A percentile compares a stretch with the other conserved stretches of the same genome.
Evolutionary conservation across 345 rosid genomes (phyloP).

Genomic region (Linum tenue): DNA sequence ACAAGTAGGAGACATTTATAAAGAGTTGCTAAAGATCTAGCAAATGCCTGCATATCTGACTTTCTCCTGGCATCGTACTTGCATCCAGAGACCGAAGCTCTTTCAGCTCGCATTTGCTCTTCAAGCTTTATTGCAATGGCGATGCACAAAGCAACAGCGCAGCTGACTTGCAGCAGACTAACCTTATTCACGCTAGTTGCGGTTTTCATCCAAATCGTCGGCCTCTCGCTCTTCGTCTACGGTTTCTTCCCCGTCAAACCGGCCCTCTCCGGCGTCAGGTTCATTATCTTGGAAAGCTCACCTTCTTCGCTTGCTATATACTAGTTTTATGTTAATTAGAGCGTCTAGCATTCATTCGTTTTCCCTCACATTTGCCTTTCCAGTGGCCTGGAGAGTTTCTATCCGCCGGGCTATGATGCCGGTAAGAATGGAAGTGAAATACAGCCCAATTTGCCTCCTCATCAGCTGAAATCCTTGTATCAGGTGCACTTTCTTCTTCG

Average conservation of each 20-base stretch:
- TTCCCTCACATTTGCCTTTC: neutral
- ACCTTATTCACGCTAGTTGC: slow-evolving; percentile 32
- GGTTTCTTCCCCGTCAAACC: slow-evolving; percentile 91
- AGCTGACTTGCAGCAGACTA: slow-evolving; percentile 39
- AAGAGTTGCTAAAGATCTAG: no score
- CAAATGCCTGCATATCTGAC: no score
- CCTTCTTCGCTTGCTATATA: neutral
- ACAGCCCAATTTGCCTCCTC: slow-evolving; percentile 25
- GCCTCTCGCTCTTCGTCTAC: slow-evolving; percentile 60
- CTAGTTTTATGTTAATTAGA: neutral
- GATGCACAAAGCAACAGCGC: neutral
- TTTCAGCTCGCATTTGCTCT: no score
- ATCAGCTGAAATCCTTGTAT: slow-evolving; percentile 42
- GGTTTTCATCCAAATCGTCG: slow-evolving; percentile 45
- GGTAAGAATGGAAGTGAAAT: slow-evolving; percentile 18
- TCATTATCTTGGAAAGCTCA: neutral
- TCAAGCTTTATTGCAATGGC: no score
- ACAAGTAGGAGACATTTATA: no score
- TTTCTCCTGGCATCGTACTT: no score
- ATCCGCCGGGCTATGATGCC: slow-evolving; percentile 30
- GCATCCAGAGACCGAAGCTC: no score
- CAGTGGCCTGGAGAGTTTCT: slow-evolving; percentile 67
- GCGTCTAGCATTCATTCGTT: neutral
- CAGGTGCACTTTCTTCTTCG: slow-evolving; percentile 32
- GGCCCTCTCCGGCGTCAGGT: slow-evolving; percentile 82